Percentiles rank a stretch among this genome's conserved stretches.
phyloP scores from a whole-genome alignment of 805 yeast genomes.

The Wickerhamomyces tratensis region DNA sequence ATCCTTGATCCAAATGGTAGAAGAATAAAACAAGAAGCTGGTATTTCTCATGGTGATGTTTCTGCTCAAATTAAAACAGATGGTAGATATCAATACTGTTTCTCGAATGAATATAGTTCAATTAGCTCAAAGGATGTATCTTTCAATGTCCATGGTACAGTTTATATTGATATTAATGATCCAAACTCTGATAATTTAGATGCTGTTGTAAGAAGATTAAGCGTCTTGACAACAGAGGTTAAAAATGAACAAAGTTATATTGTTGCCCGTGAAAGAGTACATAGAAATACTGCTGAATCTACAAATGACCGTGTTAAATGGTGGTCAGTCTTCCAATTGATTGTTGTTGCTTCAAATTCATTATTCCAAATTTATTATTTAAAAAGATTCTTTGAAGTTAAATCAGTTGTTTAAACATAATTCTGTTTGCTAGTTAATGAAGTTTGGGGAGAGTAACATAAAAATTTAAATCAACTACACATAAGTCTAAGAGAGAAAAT shows the following conservation, averaged over 20 bases:
- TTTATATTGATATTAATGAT: constrained; percentile 72
- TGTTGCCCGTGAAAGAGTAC: constrained; percentile 93
- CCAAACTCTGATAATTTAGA: constrained; percentile 75
- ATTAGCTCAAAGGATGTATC: constrained; percentile 81
- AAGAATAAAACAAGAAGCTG: constrained; percentile 38
- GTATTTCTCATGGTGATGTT: constrained; percentile 74
- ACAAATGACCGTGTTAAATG: constrained; percentile 95
- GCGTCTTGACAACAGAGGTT: constrained; percentile 73
- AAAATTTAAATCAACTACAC: too few species aligned
- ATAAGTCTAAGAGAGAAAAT: too few species aligned
- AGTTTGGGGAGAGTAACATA: too few species aligned
- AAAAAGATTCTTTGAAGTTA: constrained; percentile 92
- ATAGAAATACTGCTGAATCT: constrained; percentile 97
- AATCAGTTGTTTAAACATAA: constrained; percentile 58
- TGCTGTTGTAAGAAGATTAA: constrained; percentile 66
- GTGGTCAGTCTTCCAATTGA: constrained; percentile 91
- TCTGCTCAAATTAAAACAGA: constrained; percentile 49
- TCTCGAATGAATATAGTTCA: constrained; percentile 74
- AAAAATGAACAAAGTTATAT: constrained; percentile 88
- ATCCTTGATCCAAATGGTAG: constrained; percentile 28
- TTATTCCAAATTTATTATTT: constrained; percentile 89
- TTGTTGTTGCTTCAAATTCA: constrained; percentile 79
- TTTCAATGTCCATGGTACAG: constrained; percentile 89
- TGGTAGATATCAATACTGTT: constrained; percentile 84
- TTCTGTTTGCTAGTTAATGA: too few species aligned